A percentile compares a stretch with the other conserved stretches of the same genome.
Evolutionary conservation across 2,329 filamentous ascomycete genomes (phyloP).

Genomic region (Tolypocladium ovalisporum): DNA sequence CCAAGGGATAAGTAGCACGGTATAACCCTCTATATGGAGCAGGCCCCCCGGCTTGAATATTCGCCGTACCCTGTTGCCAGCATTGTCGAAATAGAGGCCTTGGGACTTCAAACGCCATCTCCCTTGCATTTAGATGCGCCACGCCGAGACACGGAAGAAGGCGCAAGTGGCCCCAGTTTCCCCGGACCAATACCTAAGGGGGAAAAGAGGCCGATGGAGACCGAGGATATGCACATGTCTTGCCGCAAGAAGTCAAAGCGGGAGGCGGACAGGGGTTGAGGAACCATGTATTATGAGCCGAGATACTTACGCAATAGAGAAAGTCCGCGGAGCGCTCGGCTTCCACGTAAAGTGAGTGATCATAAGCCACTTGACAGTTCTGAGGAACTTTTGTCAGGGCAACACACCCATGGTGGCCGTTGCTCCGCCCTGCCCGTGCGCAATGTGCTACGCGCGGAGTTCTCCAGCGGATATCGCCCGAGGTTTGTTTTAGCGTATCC

Average conservation of each 20-base stretch:
- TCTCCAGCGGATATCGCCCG: background rate
- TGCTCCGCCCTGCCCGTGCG: too few relatives aligned
- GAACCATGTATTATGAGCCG: too few relatives aligned
- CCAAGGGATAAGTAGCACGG: background rate
- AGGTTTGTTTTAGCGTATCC: background rate
- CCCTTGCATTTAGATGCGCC: constrained; percentile 1
- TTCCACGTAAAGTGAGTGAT: too few relatives aligned
- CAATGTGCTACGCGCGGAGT: background rate
- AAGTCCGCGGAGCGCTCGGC: too few relatives aligned
- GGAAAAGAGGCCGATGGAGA: background rate
- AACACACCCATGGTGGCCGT: too few relatives aligned
- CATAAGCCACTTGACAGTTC: too few relatives aligned
- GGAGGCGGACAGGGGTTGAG: too few relatives aligned
- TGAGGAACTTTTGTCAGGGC: background rate
- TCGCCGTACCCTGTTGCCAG: background rate
- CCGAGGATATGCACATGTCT: background rate
- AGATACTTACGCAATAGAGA: too few relatives aligned
- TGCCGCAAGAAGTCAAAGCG: background rate
- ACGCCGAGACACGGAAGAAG: too few relatives aligned
- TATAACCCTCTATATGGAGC: constrained; percentile 1
- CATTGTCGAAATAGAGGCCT: background rate
- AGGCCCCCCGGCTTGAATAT: constrained; percentile 1
- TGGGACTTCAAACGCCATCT: background rate
- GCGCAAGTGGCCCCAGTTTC: too few relatives aligned
- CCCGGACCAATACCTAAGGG: background rate